Base-by-base conservation (phyloP, 805 yeast genomes). In the Ogataea degrootiae region DNA sequence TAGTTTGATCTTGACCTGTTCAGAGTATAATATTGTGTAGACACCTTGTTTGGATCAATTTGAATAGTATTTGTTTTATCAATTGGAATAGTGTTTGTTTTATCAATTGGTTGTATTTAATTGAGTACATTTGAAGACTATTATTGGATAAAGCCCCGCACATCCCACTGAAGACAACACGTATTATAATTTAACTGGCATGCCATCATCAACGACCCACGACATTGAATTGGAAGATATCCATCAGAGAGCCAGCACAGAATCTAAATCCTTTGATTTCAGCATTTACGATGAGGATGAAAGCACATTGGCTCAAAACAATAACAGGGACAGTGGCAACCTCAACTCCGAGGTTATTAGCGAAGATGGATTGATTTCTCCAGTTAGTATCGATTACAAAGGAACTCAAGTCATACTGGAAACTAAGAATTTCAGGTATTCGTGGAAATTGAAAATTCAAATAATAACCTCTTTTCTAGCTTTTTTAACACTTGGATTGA, bases 401-500 rank as follows among this genome's bases (percentile, higher is more conserved):
- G 67, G 59, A 3, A 61, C 60, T 33, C 21, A 16, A 6, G 60
- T 66, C 5, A 37, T 56, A 7, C 46, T 76, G 4, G 79, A 72
- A 43, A 59, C 77, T 2, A 55, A 50, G n/a, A 69, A 76, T 54
- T 66, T 74, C 58, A 62, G 70, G 21, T 41, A 59, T 11, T 73
- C 77, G 34, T 29, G 34, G 3, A 59, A 63, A 34, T 60, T 81
- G 12, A 69, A 69, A 46, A n/a, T 58, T 5, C 85, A 81, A 59
- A 65, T 80, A 22, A 1, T 65, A 0, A 59, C 73, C 0, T 60
- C 72, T 1, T 75, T 67, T 49, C 37, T 64, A 22, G 58, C 70
- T 1, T 75, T 80, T 54, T 58, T 71, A 1, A 56, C 79, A 1
- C 62, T 77, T 49, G 89, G 89, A 0, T 57, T 82, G 29, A 70